Conservation (phyloP, 495 filamentous ascomycete species). For the Aspergillus indologenus region DNA sequence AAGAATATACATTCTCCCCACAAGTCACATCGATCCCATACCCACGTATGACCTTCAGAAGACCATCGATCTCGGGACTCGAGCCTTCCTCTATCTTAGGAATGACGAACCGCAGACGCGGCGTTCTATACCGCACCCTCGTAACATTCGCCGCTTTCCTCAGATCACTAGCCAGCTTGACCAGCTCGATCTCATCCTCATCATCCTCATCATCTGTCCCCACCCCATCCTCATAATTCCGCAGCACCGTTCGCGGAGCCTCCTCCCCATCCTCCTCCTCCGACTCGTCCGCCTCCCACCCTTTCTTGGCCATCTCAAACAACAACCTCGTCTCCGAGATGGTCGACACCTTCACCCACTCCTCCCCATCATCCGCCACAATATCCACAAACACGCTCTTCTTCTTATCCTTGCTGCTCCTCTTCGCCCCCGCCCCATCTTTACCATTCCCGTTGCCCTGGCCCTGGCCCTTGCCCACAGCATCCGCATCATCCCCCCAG, state of each 20-base stretch:
- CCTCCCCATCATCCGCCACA: slow-evolving; percentile 50
- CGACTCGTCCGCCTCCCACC: slow-evolving; percentile 50
- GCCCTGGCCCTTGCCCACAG: too few relatives aligned
- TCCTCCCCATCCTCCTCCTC: slow-evolving; percentile 33
- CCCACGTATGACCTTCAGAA: slow-evolving; percentile 55
- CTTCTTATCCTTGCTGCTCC: slow-evolving; percentile 22
- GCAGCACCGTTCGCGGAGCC: slow-evolving; percentile 32
- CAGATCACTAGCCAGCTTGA: slow-evolving; percentile 56
- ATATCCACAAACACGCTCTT: slow-evolving; percentile 30
- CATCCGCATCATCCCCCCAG: slow-evolving; percentile 42
- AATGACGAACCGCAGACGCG: slow-evolving; percentile 58
- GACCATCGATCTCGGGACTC: slow-evolving; percentile 50
- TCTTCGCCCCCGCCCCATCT: slow-evolving; percentile 15
- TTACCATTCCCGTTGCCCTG: slow-evolving; percentile 11
- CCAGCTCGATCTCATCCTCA: slow-evolving; percentile 51
- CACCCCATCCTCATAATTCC: slow-evolving; percentile 28
- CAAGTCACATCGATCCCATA: slow-evolving; percentile 55
- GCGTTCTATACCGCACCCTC: slow-evolving; percentile 55
- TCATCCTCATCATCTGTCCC: slow-evolving; percentile 36
- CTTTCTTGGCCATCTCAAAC: slow-evolving; percentile 62
- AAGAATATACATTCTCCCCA: slow-evolving; percentile 25
- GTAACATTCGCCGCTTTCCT: slow-evolving; percentile 50
- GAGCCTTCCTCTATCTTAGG: slow-evolving; percentile 52
- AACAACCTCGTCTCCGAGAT: slow-evolving; percentile 54
- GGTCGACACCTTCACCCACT: slow-evolving; percentile 63